Base-by-base conservation (phyloP, 2,329 filamentous ascomycete species). In the Exophiala dermatitidis region DNA sequence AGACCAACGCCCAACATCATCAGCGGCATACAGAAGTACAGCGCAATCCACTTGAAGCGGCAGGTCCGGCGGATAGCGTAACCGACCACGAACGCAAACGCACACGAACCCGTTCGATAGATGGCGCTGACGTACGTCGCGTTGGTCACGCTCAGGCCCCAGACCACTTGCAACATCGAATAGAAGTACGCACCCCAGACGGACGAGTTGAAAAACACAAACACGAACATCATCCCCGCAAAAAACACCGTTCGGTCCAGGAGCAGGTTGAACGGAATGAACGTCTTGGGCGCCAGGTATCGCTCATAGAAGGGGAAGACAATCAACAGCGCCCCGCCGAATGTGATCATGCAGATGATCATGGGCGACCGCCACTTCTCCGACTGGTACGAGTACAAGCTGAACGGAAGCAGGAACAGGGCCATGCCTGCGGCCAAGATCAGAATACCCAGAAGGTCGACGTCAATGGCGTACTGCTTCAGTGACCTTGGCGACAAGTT, bases 361-460 rank as follows among this genome's bases (percentile, higher is more conserved):
- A 74, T 54, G 5, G 72, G 66, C 1, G 73, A 72, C 6, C 62
- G 59, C 73, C 73, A 78, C 4, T 63, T 53, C 10, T 59, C 29
- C 48, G 60, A 33, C 37, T 73, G 68, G 37, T 63, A 66, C 6
- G 64, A 50, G 56, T 73, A 71, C 9, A 87, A 72, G 37, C 71
- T 79, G 68, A 87, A 83, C 0, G 83, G 78, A 12, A 87, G 73
- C 3, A 86, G 73, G 65, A 86, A 79, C 2, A 86, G 69, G 1
- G 78, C 74, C 62, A 84, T 76, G 0, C 81, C 83, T 19, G 19
- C 19, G 1, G 69, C 72, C n/a, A 76, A 74, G 44, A 85, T 70
- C 2, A 86, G 69, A 30, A 85, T 53, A 7, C 84, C 83, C 28
- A 82, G 53, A 2, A 80, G 67, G 64, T 88, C 83, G 53, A 85